These are phyloP conservation scores for Phoenix dactylifera DNA, from an alignment of 176 grass and related monocot species.

Conservation along the genomic window DNA sequence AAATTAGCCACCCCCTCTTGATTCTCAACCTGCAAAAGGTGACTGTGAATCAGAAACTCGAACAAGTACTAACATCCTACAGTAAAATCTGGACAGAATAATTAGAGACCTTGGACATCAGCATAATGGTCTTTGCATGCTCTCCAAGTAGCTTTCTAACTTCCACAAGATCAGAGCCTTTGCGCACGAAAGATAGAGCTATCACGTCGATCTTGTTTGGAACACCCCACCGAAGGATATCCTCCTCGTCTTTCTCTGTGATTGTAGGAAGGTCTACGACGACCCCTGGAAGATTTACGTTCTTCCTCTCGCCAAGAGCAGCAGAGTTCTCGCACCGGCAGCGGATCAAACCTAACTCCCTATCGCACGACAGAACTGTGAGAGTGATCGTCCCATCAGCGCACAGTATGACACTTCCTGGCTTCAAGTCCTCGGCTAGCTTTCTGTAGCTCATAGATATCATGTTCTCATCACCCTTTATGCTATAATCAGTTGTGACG, in stretches of 20 bases:
- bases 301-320: slow-evolving; percentile 10
- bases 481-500: slow-evolving; percentile 11
- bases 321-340: slow-evolving; percentile 17
- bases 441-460: slow-evolving; percentile 24
- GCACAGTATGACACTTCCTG: slow-evolving; percentile 1
- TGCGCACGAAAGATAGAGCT: slow-evolving; percentile 10
- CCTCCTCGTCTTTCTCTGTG: slow-evolving; percentile 15
- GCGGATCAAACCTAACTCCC: neutral
- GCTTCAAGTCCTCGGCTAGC: slow-evolving; percentile 10
- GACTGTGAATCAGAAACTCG: no score
- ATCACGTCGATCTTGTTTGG: slow-evolving; percentile 18
- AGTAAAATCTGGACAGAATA: no score
- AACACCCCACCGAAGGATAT: slow-evolving; percentile 11
- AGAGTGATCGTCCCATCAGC: slow-evolving; percentile 13
- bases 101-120: slow-evolving; percentile 16
- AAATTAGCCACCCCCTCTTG: slow-evolving; percentile 17
- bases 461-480: slow-evolving; percentile 10
- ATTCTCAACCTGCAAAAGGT: slow-evolving; percentile 9
- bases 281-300: slow-evolving; percentile 17
- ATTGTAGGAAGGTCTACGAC: slow-evolving; percentile 10
- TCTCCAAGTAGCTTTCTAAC: slow-evolving; percentile 7
- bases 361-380: slow-evolving; percentile 8
- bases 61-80: no score
- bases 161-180: slow-evolving; percentile 11
- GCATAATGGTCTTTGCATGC: slow-evolving; percentile 9